phyloP scores from a whole-genome alignment of 1,284 basidiomycete genomes.

The Ganoderma lingzhi region DNA sequence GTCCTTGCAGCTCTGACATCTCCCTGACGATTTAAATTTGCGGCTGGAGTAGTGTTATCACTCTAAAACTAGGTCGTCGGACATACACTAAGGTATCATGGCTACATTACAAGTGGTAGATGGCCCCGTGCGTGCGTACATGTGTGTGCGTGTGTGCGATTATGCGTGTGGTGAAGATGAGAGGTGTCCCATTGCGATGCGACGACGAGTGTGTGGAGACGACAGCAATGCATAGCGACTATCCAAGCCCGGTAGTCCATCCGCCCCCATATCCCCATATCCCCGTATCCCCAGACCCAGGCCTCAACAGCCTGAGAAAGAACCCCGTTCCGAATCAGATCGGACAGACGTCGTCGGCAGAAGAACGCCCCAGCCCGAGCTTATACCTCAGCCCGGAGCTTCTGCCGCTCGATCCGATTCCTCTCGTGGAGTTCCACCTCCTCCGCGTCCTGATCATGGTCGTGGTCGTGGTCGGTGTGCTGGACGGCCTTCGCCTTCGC shows the following conservation, averaged over 20 bases:
- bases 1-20: background rate
- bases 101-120: background rate
- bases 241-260: background rate
- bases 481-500: conserved; percentile 1
- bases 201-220: background rate
- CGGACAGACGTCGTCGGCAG: background rate
- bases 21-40: background rate
- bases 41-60: background rate
- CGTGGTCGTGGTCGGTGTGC: background rate
- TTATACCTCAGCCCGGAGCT: conserved; percentile 1
- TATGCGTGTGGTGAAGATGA: background rate
- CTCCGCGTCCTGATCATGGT: no score
- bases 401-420: background rate
- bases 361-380: background rate
- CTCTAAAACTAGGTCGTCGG: background rate
- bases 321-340: background rate
- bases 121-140: background rate
- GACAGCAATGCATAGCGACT: conserved; percentile 6
- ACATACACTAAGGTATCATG: conserved; percentile 2
- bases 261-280: background rate
- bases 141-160: background rate
- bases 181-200: background rate
- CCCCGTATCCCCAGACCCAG: background rate
- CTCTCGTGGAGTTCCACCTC: background rate
- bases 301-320: background rate